Percentiles rank a stretch among this genome's conserved stretches.
phyloP scores from a whole-genome alignment of 83 land plant species.

The Diphasiastrum complanatum region DNA sequence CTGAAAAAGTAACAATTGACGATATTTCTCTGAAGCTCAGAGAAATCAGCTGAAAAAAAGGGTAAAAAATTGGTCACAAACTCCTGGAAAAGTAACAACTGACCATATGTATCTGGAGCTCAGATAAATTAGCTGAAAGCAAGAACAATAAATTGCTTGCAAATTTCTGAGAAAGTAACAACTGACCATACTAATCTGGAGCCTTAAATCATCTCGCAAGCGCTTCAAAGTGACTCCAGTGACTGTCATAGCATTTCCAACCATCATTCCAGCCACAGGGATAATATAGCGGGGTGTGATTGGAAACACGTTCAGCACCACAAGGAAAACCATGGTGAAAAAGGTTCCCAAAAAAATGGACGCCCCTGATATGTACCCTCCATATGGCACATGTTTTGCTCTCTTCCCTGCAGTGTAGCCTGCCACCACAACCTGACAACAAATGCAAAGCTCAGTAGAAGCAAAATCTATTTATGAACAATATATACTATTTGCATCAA shows the following conservation, averaged over 20 bases:
- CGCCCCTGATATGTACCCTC: constrained; percentile 19
- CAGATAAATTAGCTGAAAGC: neutral
- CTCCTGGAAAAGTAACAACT: too few relatives aligned
- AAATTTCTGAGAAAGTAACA: neutral
- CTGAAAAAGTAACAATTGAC: neutral
- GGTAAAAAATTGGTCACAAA: too few relatives aligned
- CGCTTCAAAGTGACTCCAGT: constrained; percentile 36
- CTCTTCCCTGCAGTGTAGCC: constrained; percentile 34
- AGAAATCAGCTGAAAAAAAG: neutral
- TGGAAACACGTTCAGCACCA: constrained; percentile 22
- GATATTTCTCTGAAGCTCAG: neutral
- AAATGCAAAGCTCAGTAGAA: too few relatives aligned
- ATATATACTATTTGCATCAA: too few relatives aligned
- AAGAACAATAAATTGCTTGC: neutral
- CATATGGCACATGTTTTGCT: constrained; percentile 28
- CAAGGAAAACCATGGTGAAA: constrained; percentile 26
- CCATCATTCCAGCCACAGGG: constrained; percentile 36
- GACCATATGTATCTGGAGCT: neutral
- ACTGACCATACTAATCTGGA: constrained; percentile 24
- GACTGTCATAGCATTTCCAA: constrained; percentile 34
- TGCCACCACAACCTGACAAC: constrained; percentile 29
- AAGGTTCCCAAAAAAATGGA: constrained; percentile 27
- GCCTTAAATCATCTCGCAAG: constrained; percentile 25
- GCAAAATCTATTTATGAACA: too few relatives aligned
- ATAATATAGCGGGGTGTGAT: constrained; percentile 32